These are phyloP conservation scores for Aspergillus sp. DNA, from an alignment of 2,329 filamentous ascomycete species.

Conservation along the genomic window DNA sequence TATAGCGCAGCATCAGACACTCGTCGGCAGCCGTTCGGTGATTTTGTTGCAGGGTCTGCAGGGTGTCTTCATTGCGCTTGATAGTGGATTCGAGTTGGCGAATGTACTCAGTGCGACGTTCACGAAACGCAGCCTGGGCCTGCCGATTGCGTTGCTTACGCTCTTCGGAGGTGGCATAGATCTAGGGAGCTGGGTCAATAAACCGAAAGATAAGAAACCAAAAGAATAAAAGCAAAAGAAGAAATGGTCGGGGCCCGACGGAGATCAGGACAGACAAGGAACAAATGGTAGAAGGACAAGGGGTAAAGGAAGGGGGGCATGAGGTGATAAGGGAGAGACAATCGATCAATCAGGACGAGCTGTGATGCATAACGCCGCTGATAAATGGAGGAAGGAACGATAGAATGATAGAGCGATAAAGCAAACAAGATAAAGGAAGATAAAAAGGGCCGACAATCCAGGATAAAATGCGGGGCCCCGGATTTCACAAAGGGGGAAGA, in stretches of 20 bases:
- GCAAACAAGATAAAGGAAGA: constrained; percentile 5
- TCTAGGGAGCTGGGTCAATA: constrained; percentile 54
- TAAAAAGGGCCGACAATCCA: constrained; percentile 19
- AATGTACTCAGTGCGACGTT: constrained; percentile 97
- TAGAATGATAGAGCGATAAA: neutral
- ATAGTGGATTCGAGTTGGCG: constrained; percentile 98
- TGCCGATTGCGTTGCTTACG: constrained; percentile 96
- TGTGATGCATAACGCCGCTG: neutral
- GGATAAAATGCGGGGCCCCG: constrained; percentile 31
- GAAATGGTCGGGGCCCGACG: neutral
- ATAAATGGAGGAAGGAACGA: constrained; percentile 13
- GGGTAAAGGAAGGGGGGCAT: neutral
- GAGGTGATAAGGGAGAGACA: constrained; percentile 4
- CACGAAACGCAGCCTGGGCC: constrained; percentile 94
- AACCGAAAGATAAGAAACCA: constrained; percentile 6
- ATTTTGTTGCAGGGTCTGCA: constrained; percentile 88
- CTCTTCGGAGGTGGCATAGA: constrained; percentile 98
- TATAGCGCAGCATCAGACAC: constrained; percentile 96
- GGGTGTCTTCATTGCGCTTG: constrained; percentile 90
- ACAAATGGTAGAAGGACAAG: neutral
- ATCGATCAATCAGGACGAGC: neutral
- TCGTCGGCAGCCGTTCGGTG: constrained; percentile 94
- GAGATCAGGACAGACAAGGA: neutral
- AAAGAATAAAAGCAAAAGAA: constrained; percentile 5
- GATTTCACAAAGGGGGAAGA: constrained; percentile 20